phyloP scores from a whole-genome alignment of 1,139 yeast species.

The Blastobotrys apis region DNA sequence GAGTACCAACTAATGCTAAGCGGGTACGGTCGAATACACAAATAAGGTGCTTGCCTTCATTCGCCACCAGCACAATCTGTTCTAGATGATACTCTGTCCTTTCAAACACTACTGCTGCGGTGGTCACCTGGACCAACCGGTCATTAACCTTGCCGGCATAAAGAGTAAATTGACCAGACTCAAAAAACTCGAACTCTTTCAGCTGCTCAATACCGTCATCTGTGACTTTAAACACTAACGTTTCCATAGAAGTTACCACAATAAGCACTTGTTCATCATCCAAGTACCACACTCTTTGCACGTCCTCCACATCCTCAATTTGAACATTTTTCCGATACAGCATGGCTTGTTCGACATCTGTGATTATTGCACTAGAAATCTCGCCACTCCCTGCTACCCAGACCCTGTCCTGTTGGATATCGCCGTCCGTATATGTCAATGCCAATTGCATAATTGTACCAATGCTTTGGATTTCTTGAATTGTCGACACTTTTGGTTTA shows the following conservation, averaged over 20 bases:
- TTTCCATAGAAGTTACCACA: no score
- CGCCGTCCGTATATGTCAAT: not conserved
- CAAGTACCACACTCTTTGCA: not conserved
- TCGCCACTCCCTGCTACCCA: not conserved
- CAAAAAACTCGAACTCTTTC: no score
- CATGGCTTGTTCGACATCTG: not conserved
- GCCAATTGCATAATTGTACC: not conserved
- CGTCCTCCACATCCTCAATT: not conserved
- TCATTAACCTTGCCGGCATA: not conserved
- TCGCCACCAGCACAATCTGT: no score
- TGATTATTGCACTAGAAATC: not conserved
- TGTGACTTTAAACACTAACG: no score
- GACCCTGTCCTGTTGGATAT: not conserved
- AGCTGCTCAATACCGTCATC: no score
- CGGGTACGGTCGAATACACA: no score
- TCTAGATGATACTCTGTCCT: no score
- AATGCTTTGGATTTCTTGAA: not conserved
- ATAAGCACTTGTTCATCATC: no score
- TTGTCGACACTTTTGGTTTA: not conserved
- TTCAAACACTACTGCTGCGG: no score
- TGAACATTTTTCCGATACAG: not conserved
- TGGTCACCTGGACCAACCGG: not conserved
- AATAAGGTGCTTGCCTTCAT: no score
- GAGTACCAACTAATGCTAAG: no score
- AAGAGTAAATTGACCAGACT: no score